phyloP scores from a whole-genome alignment of 306 rosid species.

The Rosa chinensis region DNA sequence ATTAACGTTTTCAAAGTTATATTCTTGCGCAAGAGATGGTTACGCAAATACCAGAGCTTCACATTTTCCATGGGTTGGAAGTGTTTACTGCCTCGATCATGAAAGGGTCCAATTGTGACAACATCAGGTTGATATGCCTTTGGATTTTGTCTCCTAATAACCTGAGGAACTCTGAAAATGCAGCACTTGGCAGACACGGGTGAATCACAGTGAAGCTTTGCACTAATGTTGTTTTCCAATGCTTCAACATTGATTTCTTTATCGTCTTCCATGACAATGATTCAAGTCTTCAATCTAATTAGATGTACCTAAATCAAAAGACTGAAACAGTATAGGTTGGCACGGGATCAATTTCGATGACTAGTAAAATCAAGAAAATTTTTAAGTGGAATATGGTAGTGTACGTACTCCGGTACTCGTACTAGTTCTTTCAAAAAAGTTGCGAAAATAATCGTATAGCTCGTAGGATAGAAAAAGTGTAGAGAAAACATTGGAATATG shows the following conservation, averaged over 20 bases:
- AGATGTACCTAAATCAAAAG: neutral
- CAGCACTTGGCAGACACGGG: neutral
- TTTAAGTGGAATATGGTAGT: too few species aligned
- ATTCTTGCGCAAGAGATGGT: neutral
- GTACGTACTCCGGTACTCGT: too few species aligned
- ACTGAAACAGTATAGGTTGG: neutral
- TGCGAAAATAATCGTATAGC: too few species aligned
- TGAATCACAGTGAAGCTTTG: neutral
- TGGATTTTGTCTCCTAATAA: neutral
- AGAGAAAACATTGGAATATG: too few species aligned
- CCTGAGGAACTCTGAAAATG: slow-evolving; percentile 8
- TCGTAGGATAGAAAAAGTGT: too few species aligned
- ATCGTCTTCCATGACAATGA: neutral
- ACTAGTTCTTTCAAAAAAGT: too few species aligned
- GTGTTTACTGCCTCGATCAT: neutral
- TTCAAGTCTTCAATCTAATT: neutral
- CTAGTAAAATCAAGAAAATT: too few species aligned
- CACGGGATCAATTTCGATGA: too few species aligned
- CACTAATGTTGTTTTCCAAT: neutral
- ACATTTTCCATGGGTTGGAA: neutral
- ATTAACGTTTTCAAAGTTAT: neutral
- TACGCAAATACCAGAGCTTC: neutral
- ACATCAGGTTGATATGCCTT: neutral
- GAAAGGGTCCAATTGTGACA: slow-evolving; percentile 10
- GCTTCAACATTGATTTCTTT: neutral